These are phyloP conservation scores for Tetrapisispora fleetii DNA, from an alignment of 805 yeast genomes.

Conservation along the genomic window DNA sequence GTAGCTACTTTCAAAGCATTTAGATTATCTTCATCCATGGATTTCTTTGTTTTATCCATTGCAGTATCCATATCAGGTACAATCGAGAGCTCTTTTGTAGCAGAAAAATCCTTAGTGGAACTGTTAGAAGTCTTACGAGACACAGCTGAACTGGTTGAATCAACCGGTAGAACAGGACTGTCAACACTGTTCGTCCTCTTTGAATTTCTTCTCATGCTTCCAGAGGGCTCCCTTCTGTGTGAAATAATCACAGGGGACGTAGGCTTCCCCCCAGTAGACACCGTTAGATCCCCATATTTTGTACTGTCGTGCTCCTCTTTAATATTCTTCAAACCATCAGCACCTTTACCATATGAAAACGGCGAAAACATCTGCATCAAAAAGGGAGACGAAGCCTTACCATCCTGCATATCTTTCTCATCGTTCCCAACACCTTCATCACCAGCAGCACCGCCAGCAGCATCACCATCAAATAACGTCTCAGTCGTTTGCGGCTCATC, in stretches of 20 bases:
- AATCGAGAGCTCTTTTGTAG: not conserved
- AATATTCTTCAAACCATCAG: not conserved
- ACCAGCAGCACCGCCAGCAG: not conserved
- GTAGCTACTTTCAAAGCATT: not conserved
- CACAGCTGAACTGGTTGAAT: not conserved
- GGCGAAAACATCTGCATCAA: slow-evolving; percentile 2
- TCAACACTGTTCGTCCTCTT: slow-evolving; percentile 8
- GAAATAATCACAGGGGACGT: slow-evolving; percentile 24
- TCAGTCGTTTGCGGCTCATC: not conserved
- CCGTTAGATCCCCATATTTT: not conserved
- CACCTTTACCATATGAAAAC: not conserved
- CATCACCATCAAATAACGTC: not conserved
- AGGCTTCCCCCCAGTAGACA: not conserved
- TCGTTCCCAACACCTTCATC: not conserved
- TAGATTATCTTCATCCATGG: not conserved
- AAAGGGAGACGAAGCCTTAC: slow-evolving; percentile 1
- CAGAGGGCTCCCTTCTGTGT: slow-evolving; percentile 22
- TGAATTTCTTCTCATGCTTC: slow-evolving; percentile 3
- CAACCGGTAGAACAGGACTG: not conserved
- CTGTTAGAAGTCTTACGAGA: slow-evolving; percentile 3
- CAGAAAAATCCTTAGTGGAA: not conserved
- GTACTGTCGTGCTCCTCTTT: not conserved
- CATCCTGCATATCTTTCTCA: not conserved
- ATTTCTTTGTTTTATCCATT: slow-evolving; percentile 1
- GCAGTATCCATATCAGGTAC: not conserved